Evolutionary conservation across 352 stramenopile genomes (phyloP).

Genomic region (Pythium pyrilobum): DNA sequence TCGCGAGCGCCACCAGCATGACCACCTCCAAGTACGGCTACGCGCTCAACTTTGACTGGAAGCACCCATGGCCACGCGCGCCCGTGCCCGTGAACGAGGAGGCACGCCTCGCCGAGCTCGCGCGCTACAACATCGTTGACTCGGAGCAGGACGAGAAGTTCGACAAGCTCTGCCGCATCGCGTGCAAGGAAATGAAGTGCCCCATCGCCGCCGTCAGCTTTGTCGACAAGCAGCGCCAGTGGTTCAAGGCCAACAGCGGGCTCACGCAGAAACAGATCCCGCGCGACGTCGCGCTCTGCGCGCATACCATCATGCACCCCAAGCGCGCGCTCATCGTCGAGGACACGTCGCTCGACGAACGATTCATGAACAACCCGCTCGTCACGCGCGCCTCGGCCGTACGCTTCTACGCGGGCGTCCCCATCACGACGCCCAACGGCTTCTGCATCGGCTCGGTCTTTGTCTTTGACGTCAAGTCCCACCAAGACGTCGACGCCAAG

Average conservation of each 20-base stretch:
- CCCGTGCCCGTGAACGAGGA: slow-evolving; percentile 71
- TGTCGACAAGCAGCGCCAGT: slow-evolving; percentile 84
- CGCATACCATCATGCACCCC: slow-evolving; percentile 85
- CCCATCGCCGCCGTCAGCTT: slow-evolving; percentile 83
- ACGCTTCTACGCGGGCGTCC: slow-evolving; percentile 79
- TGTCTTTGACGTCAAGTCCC: slow-evolving; percentile 81
- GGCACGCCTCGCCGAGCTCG: slow-evolving; percentile 53
- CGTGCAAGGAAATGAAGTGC: slow-evolving; percentile 88
- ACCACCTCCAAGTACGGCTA: slow-evolving; percentile 61
- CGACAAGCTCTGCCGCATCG: slow-evolving; percentile 83
- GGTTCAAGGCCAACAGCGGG: slow-evolving; percentile 84
- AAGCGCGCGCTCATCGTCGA: slow-evolving; percentile 77
- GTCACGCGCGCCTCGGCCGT: slow-evolving; percentile 78
- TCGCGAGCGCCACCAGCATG: slow-evolving; percentile 7
- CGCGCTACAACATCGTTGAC: slow-evolving; percentile 73
- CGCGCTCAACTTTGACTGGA: slow-evolving; percentile 79
- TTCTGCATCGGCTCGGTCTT: slow-evolving; percentile 84
- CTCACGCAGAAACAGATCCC: slow-evolving; percentile 83
- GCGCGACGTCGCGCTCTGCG: slow-evolving; percentile 75
- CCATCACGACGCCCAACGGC: slow-evolving; percentile 69
- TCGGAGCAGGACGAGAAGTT: slow-evolving; percentile 82
- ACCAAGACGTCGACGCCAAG: slow-evolving; percentile 71
- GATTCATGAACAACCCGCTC: slow-evolving; percentile 79
- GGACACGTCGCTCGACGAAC: slow-evolving; percentile 77
- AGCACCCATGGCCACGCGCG: slow-evolving; percentile 75